Base-by-base conservation (phyloP, 129 eudicot genomes). In the Centaurea solstitialis region DNA sequence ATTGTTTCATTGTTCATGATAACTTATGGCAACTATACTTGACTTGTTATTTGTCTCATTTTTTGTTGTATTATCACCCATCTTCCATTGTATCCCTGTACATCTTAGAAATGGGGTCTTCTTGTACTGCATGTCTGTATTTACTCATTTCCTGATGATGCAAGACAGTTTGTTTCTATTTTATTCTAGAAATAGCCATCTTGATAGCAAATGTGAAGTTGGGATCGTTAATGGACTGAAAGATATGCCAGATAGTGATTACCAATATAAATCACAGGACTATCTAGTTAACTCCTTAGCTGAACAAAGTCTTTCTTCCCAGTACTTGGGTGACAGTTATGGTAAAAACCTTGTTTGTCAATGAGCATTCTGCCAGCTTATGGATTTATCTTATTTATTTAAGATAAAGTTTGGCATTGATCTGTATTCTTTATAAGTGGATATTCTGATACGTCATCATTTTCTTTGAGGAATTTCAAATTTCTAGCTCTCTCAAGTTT, bases 231-330 rank as follows among this genome's bases (percentile, higher is more conserved):
- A 22, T 26, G 81, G 15, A 66, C 12, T 64, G 23, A 26, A 21
- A 61, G 24, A 35, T 26, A 65, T 65, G 80, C 23, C 33, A 76
- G 70, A 65, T 65, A 8, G 41, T 64, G 64, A 38, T 76, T 76
- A 61, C 26, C 24, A 61, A 61, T 61, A 61, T 61, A 61, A 61
- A 61, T 59, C 24, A 59, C n/a, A 57, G 21, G 64, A 15, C 22
- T 57, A 17, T 57, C 5, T 4, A 59, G 66, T 59, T 59, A 17
- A 57, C 2, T 57, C 1, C 65, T n/a, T 57, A 57, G 21, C 22
- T 57, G 65, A 57, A 57, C 65, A 57, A 43, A 43, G 66, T 18
- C 24, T 59, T 47, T 7, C 66, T 59, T 59, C 0, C 10, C 23
- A 59, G 21, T 59, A 22, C 66, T 59, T 59, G 66, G 23, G 23